Base-by-base conservation (phyloP, 176 grass and related monocot species). In the Zoysia japonica region DNA sequence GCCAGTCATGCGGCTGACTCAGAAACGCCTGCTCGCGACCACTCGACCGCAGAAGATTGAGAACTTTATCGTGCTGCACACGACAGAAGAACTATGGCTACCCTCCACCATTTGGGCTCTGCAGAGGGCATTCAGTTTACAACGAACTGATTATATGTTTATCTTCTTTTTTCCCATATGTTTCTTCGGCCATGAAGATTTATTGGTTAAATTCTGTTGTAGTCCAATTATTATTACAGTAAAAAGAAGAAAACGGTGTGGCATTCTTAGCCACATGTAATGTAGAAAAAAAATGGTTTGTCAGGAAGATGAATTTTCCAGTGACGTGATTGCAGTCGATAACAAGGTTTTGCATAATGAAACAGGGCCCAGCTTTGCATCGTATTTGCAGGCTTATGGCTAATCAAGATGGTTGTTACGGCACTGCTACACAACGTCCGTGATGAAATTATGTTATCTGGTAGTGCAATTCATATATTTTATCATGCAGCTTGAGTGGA, bases 181-280 rank as follows among this genome's bases (percentile, higher is more conserved):
- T 71, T 72, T 87, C 7, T 11, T 72, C 64, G 41, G n/a, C 36
- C 67, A 40, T 0, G 13, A 2, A 69, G 68, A 84, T 91, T 78
- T 67, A 63, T 89, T 89, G 78, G 83, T 85, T 89, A 73, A 47
- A 85, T 89, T 82, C 45, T 78, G 67, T 78, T 78, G 15, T 68
- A 85, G 73, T 72, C 70, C 74, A 7, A 67, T 79, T 68, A 36
- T 81, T 73, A 59, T 52, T 65, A 88, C 56, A 80, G 82, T 71
- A 50, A 75, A 75, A 81, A 68, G 78, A 52, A 78, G 73, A 13
- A 65, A 72, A 61, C 45, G 57, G 60, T 11, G 60, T 7, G 67
- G 53, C 50, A 53, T 61, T 74, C 51, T 42, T 65, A 56, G 65
- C 42, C 61, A 48, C 39, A 78, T 89, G 83, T 89, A 83, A 74